These are phyloP conservation scores for Cladosporium halotolerans DNA, from an alignment of 2,329 filamentous ascomycete species.

Conservation along the genomic window DNA sequence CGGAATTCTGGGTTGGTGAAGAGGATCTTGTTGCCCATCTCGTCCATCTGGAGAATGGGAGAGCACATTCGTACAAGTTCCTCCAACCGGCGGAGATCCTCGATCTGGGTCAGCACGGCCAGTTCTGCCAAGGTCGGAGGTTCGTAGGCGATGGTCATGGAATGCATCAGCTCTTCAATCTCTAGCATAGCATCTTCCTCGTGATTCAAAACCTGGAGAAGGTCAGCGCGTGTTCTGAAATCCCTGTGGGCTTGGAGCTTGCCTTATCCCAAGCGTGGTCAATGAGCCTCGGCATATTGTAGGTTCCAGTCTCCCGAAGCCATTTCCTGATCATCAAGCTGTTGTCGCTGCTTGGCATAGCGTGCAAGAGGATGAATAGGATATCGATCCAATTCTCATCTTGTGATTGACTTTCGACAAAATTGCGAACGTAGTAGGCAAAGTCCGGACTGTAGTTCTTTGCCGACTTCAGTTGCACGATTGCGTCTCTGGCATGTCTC, in stretches of 20 bases:
- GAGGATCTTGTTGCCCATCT: no score
- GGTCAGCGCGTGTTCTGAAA: background rate
- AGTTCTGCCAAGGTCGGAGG: slow-evolving; percentile 9
- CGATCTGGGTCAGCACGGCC: background rate
- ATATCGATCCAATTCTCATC: slow-evolving; percentile 9
- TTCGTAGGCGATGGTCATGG: slow-evolving; percentile 10
- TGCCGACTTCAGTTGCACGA: background rate
- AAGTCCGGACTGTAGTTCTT: slow-evolving; percentile 11
- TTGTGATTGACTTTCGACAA: background rate
- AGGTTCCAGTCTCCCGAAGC: no score
- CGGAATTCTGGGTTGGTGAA: no score
- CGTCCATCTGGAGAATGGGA: no score
- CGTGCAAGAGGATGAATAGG: slow-evolving; percentile 3
- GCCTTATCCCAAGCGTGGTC: no score
- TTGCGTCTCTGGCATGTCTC: background rate
- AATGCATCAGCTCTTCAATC: slow-evolving; percentile 5
- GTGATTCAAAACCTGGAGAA: background rate
- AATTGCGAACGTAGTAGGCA: slow-evolving; percentile 9
- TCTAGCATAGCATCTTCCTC: background rate
- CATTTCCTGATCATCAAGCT: background rate
- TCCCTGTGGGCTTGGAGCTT: no score
- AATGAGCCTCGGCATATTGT: no score
- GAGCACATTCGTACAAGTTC: no score
- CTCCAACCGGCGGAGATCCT: no score
- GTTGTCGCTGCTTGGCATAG: background rate